These are phyloP conservation scores for Neltuma alba DNA, from an alignment of 306 rosid genomes.

Conservation along the genomic window DNA sequence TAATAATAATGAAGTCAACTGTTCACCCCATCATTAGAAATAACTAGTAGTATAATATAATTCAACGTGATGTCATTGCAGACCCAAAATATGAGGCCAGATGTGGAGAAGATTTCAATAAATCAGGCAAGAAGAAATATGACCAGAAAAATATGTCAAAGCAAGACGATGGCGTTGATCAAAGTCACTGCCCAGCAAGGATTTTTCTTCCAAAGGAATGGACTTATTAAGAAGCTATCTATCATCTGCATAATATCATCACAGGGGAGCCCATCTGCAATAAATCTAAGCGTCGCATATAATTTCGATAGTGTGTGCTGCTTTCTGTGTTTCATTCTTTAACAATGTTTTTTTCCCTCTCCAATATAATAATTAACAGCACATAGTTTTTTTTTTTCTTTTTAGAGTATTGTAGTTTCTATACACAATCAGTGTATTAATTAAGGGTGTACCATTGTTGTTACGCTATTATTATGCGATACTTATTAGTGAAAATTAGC, in stretches of 20 bases:
- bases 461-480: background rate
- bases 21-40: background rate
- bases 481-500: too few relatives aligned
- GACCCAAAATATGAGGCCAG: conserved; percentile 31
- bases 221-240: conserved; percentile 54
- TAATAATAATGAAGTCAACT: background rate
- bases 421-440: background rate
- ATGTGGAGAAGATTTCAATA: conserved; percentile 23
- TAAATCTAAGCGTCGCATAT: background rate
- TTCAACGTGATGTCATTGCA: conserved; percentile 33
- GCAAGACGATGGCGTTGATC: conserved; percentile 35
- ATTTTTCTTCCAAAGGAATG: conserved; percentile 84
- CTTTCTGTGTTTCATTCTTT: background rate
- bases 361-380: conserved; percentile 30
- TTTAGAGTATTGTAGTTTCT: background rate
- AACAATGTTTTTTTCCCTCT: background rate
- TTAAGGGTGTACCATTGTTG: background rate
- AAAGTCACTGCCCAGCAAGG: conserved; percentile 42
- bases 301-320: background rate
- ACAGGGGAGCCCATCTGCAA: background rate
- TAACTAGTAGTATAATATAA: background rate
- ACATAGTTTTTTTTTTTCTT: background rate
- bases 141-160: conserved; percentile 37
- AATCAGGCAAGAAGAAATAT: conserved; percentile 31
- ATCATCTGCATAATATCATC: background rate